These are phyloP conservation scores for Colletotrichum tamarilloi DNA, from an alignment of 2,329 filamentous ascomycete genomes.

Conservation along the genomic window DNA sequence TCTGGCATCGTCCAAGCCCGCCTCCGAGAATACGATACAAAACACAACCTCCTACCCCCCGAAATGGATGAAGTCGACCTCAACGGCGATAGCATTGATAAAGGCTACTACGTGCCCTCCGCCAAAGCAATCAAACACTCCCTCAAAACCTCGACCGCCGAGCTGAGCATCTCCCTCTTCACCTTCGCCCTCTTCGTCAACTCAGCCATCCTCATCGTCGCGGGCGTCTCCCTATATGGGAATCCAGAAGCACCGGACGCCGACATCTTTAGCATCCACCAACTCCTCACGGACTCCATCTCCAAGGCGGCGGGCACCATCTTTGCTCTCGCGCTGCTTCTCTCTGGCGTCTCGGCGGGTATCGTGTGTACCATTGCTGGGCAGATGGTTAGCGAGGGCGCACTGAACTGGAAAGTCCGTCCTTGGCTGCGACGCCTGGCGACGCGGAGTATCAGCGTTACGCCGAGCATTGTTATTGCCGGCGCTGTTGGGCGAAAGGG, in stretches of 20 bases:
- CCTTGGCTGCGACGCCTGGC: slow-evolving; percentile 85
- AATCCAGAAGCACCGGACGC: slow-evolving; percentile 71
- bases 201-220: slow-evolving; percentile 83
- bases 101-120: slow-evolving; percentile 76
- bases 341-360: slow-evolving; percentile 84
- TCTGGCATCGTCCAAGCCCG: slow-evolving; percentile 76
- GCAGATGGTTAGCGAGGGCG: slow-evolving; percentile 89
- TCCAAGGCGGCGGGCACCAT: slow-evolving; percentile 81
- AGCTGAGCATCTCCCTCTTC: slow-evolving; percentile 78
- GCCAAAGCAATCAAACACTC: slow-evolving; percentile 78
- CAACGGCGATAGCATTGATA: slow-evolving; percentile 46
- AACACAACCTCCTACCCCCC: slow-evolving; percentile 62
- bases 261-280: slow-evolving; percentile 86
- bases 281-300: slow-evolving; percentile 75
- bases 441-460: slow-evolving; percentile 83
- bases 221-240: slow-evolving; percentile 79
- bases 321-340: slow-evolving; percentile 84
- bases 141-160: slow-evolving; percentile 78
- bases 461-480: slow-evolving; percentile 85
- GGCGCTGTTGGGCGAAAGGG: slow-evolving; percentile 79
- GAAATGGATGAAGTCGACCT: slow-evolving; percentile 40
- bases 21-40: slow-evolving; percentile 71
- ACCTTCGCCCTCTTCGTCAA: slow-evolving; percentile 89
- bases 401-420: slow-evolving; percentile 77
- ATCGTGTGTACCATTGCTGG: slow-evolving; percentile 91